A percentile compares a stretch with the other conserved stretches of the same genome.
Evolutionary conservation across 225 moss, liverwort and hornwort species (phyloP).

Genomic region (Pleurozium schreberi): DNA sequence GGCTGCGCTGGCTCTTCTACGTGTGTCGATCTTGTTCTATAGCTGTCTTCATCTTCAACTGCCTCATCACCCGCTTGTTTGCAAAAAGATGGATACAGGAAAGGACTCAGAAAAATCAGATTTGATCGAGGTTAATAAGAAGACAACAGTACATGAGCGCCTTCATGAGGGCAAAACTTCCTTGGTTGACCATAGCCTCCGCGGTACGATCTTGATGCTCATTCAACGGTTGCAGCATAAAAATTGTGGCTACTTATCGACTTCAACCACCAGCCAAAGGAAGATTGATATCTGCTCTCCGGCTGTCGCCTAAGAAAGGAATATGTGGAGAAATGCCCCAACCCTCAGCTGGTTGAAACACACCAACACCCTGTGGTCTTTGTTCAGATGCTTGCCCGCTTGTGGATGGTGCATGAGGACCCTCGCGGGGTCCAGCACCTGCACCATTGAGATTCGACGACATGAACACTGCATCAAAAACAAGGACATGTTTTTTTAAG

Average conservation of each 20-base stretch:
- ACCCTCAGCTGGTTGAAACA: slow-evolving; percentile 26
- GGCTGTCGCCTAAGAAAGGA: slow-evolving; percentile 18
- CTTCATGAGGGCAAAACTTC: not conserved
- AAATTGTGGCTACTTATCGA: not conserved
- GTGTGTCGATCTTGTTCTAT: not conserved
- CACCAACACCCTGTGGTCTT: slow-evolving; percentile 18
- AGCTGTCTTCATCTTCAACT: slow-evolving; percentile 6
- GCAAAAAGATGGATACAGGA: slow-evolving; percentile 9
- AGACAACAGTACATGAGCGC: not conserved
- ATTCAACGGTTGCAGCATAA: not conserved
- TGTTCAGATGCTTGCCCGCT: slow-evolving; percentile 17
- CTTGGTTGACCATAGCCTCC: not conserved
- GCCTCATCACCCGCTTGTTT: not conserved
- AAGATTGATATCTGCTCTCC: slow-evolving; percentile 48
- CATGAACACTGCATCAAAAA: not conserved
- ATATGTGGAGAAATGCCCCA: slow-evolving; percentile 30
- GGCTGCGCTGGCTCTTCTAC: not conserved
- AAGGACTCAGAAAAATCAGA: not conserved
- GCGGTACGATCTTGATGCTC: not conserved
- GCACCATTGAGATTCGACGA: not conserved
- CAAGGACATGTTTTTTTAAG: not conserved
- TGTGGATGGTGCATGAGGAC: slow-evolving; percentile 9
- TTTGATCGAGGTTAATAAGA: not conserved
- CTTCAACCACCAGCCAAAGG: slow-evolving; percentile 45
- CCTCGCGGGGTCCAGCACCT: slow-evolving; percentile 15